A percentile compares a stretch with the other conserved stretches of the same genome.
phyloP scores from a whole-genome alignment of 371 early-diverging fungal species.

The Lichtheimia ramosa region DNA sequence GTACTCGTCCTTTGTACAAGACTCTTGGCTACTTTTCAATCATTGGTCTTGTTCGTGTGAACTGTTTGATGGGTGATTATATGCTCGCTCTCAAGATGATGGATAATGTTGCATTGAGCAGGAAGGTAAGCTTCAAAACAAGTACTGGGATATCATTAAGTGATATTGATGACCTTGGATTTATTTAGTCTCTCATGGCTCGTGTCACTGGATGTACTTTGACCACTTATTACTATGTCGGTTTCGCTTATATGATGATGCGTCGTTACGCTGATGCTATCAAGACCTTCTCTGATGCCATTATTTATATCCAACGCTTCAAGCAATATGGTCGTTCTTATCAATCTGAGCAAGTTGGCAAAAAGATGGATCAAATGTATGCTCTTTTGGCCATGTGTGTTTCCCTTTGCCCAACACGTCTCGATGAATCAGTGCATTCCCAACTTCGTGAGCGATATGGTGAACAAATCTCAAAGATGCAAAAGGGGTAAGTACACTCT shows the following conservation, averaged over 20 bases:
- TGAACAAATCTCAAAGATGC: constrained; percentile 87
- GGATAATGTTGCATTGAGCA: constrained; percentile 92
- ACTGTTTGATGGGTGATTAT: constrained; percentile 94
- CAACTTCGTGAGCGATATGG: constrained; percentile 89
- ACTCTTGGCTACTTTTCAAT: constrained; percentile 97
- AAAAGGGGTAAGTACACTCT: constrained; percentile 59
- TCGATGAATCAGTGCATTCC: constrained; percentile 91
- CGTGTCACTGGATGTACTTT: constrained; percentile 95
- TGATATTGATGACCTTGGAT: not conserved
- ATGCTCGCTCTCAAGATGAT: constrained; percentile 91
- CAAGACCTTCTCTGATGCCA: constrained; percentile 87
- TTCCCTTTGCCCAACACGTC: constrained; percentile 87
- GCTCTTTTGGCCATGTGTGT: constrained; percentile 90
- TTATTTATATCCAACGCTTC: constrained; percentile 87
- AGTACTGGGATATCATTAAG: not conserved
- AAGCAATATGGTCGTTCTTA: constrained; percentile 91
- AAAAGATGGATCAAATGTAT: constrained; percentile 92
- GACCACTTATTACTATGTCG: constrained; percentile 94
- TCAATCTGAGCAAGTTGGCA: constrained; percentile 82
- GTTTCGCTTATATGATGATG: constrained; percentile 98
- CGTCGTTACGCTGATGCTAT: constrained; percentile 94
- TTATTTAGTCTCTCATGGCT: constrained; percentile 77
- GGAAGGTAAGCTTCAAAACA: constrained; percentile 49
- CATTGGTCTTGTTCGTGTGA: constrained; percentile 90
- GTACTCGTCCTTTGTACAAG: constrained; percentile 82